Evolutionary conservation across 2,329 filamentous ascomycete genomes (phyloP).

Genomic region (Sclerotinia borealis): DNA sequence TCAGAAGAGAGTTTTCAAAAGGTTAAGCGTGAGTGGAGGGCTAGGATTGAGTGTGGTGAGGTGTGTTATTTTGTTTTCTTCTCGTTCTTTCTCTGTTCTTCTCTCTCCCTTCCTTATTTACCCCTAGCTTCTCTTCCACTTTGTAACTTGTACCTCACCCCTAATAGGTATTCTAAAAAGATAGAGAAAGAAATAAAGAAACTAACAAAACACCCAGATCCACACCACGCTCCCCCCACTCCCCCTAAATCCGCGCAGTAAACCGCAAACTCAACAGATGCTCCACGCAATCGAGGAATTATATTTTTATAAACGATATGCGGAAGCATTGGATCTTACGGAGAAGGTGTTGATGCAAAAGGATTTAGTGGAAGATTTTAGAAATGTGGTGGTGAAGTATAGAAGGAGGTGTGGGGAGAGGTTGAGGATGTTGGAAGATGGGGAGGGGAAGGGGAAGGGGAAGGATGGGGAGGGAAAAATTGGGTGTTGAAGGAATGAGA

Average conservation of each 20-base stretch:
- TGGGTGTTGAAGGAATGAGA: background rate
- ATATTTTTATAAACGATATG: constrained; percentile 29
- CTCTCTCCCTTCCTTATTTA: background rate
- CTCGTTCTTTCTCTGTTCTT: background rate
- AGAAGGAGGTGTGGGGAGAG: constrained; percentile 19
- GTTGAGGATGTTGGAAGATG: background rate
- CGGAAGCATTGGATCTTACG: constrained; percentile 23
- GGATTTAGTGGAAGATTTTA: constrained; percentile 23
- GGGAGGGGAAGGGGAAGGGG: background rate
- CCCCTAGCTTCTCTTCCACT: background rate
- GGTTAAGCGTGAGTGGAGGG: constrained; percentile 23
- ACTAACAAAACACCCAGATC: constrained; percentile 20
- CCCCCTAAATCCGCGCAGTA: constrained; percentile 26
- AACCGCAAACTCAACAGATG: constrained; percentile 28
- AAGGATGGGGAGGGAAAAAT: no score
- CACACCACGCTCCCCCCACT: constrained; percentile 22
- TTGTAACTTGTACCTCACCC: no score
- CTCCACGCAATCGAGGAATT: constrained; percentile 33
- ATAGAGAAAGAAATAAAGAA: background rate
- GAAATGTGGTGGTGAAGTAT: constrained; percentile 23
- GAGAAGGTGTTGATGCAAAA: constrained; percentile 20
- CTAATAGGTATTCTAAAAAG: background rate
- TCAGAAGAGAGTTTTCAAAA: constrained; percentile 29
- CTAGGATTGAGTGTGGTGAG: constrained; percentile 29
- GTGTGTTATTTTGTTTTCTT: constrained; percentile 16